Conservation (phyloP, 2,329 filamentous ascomycete genomes). For the Claviceps monticola region DNA sequence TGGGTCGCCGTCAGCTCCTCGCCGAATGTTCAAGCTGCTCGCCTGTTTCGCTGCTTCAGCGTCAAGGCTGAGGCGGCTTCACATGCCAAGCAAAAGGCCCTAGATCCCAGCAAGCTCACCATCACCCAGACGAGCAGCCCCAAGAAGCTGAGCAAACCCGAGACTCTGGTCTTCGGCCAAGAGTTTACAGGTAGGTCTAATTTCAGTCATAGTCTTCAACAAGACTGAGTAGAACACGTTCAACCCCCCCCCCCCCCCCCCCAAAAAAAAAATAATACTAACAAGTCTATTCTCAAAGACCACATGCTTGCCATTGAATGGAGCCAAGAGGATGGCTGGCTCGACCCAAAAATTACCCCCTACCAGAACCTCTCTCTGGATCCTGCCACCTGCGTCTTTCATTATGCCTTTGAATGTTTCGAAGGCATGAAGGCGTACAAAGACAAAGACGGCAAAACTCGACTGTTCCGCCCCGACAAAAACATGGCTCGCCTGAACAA, state of each 20-base stretch:
- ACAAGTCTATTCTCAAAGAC: conserved; percentile 41
- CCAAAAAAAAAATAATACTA: background rate
- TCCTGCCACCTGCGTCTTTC: conserved; percentile 91
- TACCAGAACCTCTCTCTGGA: conserved; percentile 97
- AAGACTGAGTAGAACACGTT: no score
- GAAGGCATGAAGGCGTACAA: conserved; percentile 99
- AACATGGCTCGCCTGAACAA: conserved; percentile 95
- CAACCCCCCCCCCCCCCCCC: no score
- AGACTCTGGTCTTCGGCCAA: conserved; percentile 79
- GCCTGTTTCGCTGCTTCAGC: conserved; percentile 31
- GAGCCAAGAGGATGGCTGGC: conserved; percentile 75
- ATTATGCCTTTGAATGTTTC: conserved; percentile 97
- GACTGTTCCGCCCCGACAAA: conserved; percentile 85
- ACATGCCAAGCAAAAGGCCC: conserved; percentile 41
- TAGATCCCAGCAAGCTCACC: conserved; percentile 65
- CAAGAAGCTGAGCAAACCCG: conserved; percentile 57
- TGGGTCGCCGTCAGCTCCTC: conserved; percentile 20
- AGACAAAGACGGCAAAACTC: conserved; percentile 61
- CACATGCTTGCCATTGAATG: conserved; percentile 96
- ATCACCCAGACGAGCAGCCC: conserved; percentile 64
- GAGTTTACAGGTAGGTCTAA: conserved; percentile 65
- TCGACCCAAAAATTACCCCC: conserved; percentile 67
- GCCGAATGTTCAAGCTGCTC: conserved; percentile 19
- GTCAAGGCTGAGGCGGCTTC: conserved; percentile 37
- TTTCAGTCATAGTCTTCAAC: background rate